A percentile compares a stretch with the other conserved stretches of the same genome.
Conservation (phyloP, 2,329 filamentous ascomycete species). For the Penicillium brevicompactum region DNA sequence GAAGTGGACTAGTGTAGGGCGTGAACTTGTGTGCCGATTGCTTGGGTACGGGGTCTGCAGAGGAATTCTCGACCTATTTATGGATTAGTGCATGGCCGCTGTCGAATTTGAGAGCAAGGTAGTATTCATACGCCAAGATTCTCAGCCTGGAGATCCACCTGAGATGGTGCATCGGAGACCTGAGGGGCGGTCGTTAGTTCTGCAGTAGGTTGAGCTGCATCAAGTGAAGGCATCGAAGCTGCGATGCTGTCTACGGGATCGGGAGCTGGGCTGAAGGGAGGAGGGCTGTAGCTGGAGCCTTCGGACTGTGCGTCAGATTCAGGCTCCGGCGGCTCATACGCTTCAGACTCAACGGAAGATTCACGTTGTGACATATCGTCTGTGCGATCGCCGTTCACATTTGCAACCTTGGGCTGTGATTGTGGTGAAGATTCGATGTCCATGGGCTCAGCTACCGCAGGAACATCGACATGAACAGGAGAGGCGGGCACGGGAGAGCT, state of each 20-base stretch:
- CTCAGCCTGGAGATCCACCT: slow-evolving; percentile 28
- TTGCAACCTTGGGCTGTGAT: background rate
- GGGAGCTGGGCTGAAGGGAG: slow-evolving; percentile 47
- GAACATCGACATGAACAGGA: slow-evolving; percentile 15
- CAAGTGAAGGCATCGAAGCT: slow-evolving; percentile 22
- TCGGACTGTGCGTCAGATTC: slow-evolving; percentile 28
- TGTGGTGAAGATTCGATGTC: background rate
- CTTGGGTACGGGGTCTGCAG: slow-evolving; percentile 9
- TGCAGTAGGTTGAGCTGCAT: slow-evolving; percentile 27
- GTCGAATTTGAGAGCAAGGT: slow-evolving; percentile 11
- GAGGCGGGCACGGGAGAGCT: slow-evolving; percentile 18
- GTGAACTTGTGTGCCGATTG: slow-evolving; percentile 43
- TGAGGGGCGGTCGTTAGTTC: slow-evolving; percentile 37
- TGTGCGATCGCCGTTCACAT: background rate
- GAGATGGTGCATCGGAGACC: slow-evolving; percentile 25
- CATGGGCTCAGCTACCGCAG: slow-evolving; percentile 1
- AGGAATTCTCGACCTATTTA: slow-evolving; percentile 27
- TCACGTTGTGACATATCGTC: slow-evolving; percentile 23
- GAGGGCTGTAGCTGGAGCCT: slow-evolving; percentile 36
- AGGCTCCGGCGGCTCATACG: slow-evolving; percentile 59
- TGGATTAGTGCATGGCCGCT: slow-evolving; percentile 30
- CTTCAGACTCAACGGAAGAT: slow-evolving; percentile 48
- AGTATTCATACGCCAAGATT: slow-evolving; percentile 36
- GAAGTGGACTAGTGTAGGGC: slow-evolving; percentile 82
- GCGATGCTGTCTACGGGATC: slow-evolving; percentile 31